Conservation (phyloP, 2,329 filamentous ascomycete genomes). For the Penicillium aurantiogriseum region DNA sequence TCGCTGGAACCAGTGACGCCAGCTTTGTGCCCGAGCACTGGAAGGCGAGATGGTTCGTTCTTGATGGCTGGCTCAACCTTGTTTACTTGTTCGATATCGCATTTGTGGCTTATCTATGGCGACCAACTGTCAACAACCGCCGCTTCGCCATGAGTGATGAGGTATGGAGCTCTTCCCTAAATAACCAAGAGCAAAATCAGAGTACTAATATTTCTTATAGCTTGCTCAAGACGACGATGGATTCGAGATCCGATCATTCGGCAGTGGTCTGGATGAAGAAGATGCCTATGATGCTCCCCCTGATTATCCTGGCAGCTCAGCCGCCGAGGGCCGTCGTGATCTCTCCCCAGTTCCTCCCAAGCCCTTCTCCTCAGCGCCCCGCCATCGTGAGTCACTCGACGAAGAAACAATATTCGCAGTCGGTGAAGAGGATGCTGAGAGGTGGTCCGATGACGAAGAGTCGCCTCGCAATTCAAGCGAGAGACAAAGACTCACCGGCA, state of each 20-base stretch:
- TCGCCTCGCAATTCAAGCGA: conserved; percentile 51
- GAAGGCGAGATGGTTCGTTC: conserved; percentile 95
- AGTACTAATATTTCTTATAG: conserved; percentile 43
- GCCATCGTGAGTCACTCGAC: conserved; percentile 65
- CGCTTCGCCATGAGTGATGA: conserved; percentile 99
- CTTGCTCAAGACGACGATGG: conserved; percentile 98
- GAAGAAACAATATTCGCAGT: conserved; percentile 96
- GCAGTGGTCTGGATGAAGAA: conserved; percentile 68
- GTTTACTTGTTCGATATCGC: conserved; percentile 93
- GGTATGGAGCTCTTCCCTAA: conserved; percentile 44
- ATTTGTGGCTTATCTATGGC: conserved; percentile 93
- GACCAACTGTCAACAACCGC: conserved; percentile 93
- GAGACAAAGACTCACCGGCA: conserved; percentile 51
- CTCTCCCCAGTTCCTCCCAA: conserved; percentile 49
- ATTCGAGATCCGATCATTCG: conserved; percentile 93
- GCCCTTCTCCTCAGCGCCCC: conserved; percentile 50
- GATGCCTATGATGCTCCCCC: conserved; percentile 45
- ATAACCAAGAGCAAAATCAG: neutral
- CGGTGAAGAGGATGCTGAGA: conserved; percentile 73
- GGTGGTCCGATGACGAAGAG: conserved; percentile 70
- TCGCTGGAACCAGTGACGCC: conserved; percentile 78
- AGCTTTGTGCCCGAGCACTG: conserved; percentile 96
- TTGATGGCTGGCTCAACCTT: conserved; percentile 95
- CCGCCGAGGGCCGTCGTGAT: conserved; percentile 34
- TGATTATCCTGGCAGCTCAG: conserved; percentile 34